Percentiles rank a stretch among this genome's conserved stretches.
Conservation (phyloP, 441 rosid genomes). For the Syzygium malaccense region DNA sequence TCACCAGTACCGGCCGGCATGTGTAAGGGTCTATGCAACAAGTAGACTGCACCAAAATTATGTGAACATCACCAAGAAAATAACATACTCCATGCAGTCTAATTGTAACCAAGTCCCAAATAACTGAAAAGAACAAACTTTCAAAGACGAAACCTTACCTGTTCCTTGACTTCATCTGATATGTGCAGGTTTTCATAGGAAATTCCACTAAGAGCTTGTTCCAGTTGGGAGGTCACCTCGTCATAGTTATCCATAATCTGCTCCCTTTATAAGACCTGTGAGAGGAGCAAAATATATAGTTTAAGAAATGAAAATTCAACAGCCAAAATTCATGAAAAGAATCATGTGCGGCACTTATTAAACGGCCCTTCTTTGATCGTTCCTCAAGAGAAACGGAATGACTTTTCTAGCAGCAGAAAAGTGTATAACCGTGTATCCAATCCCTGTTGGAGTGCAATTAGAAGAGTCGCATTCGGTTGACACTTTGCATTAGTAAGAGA, state of each 20-base stretch:
- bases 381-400: not conserved
- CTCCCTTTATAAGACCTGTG: slow-evolving; percentile 79
- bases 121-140: not conserved
- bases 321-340: not conserved
- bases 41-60: not conserved
- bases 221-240: slow-evolving; percentile 59
- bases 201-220: slow-evolving; percentile 65
- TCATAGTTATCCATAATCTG: slow-evolving; percentile 52
- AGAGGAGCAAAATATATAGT: not conserved
- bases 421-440: not conserved
- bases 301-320: not conserved
- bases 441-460: not conserved
- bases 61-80: not conserved
- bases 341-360: not conserved
- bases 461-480: not conserved
- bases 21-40: not conserved
- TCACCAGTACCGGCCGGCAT: not conserved
- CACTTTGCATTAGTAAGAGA: not conserved
- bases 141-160: slow-evolving; percentile 29
- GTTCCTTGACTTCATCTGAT: slow-evolving; percentile 90
- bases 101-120: not conserved
- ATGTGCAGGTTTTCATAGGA: slow-evolving; percentile 63
- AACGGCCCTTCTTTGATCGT: not conserved
- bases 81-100: not conserved
- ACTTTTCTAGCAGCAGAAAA: not conserved